phyloP scores from a whole-genome alignment of 78 protist genomes.

The Salpingoeca rosetta region DNA sequence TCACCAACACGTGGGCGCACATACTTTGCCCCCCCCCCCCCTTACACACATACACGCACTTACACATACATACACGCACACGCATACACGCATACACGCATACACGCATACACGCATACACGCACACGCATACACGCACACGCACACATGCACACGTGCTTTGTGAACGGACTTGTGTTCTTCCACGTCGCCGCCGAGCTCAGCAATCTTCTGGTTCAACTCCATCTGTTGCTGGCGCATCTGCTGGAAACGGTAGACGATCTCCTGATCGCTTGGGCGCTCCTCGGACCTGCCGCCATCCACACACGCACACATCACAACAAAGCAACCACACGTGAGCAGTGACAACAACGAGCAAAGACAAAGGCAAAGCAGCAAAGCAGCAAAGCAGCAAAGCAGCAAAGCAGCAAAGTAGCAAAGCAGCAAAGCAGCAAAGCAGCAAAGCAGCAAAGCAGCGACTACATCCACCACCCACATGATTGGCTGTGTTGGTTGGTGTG shows the following conservation, averaged over 20 bases:
- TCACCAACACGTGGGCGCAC: neutral
- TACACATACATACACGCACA: neutral
- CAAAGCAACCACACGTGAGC: no score
- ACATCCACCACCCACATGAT: no score
- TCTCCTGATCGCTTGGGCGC: neutral
- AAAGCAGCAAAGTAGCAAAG: no score
- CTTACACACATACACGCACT: neutral
- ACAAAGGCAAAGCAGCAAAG: no score
- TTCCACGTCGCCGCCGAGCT: constrained; percentile 5
- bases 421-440: no score
- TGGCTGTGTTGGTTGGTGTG: no score
- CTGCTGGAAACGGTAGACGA: neutral
- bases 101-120: neutral
- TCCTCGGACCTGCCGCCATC: no score
- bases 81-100: neutral
- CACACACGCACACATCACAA: no score
- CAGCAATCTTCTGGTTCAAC: constrained; percentile 1
- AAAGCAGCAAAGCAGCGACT: no score
- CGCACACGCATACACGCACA: neutral
- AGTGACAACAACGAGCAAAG: no score
- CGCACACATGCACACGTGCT: neutral
- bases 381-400: no score
- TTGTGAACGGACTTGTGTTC: constrained; percentile 24
- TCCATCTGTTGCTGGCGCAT: constrained; percentile 1
- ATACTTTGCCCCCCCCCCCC: neutral